Conservation (phyloP, 2,329 filamentous ascomycete genomes). For the Fusarium mangiferae region DNA sequence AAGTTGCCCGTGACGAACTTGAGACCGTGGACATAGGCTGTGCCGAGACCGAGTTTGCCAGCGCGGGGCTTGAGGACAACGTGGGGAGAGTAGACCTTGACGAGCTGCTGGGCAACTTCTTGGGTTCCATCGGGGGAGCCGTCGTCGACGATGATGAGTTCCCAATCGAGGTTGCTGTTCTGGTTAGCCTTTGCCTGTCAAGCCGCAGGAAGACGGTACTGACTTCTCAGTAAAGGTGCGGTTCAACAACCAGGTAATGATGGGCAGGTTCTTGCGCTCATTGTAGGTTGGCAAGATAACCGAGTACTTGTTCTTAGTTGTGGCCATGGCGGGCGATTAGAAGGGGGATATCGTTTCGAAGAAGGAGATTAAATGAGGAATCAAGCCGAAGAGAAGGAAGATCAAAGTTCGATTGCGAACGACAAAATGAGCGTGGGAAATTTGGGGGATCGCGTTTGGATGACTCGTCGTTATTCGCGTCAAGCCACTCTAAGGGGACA, state of each 20-base stretch:
- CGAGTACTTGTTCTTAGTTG: conserved; percentile 82
- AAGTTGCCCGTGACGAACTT: conserved; percentile 92
- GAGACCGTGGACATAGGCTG: conserved; percentile 94
- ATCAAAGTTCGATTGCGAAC: conserved; percentile 7
- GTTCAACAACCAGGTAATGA: conserved; percentile 94
- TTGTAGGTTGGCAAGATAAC: conserved; percentile 99
- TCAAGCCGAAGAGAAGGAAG: background rate
- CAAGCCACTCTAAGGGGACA: conserved; percentile 43
- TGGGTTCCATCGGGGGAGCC: conserved; percentile 96
- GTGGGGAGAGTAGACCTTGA: conserved; percentile 82
- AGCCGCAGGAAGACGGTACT: background rate
- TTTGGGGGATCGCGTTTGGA: conserved; percentile 39
- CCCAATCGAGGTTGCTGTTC: conserved; percentile 88
- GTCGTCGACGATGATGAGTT: conserved; percentile 98
- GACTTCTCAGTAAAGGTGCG: conserved; percentile 91
- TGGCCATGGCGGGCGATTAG: conserved; percentile 55
- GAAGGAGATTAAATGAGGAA: background rate
- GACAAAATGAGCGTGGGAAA: conserved; percentile 41
- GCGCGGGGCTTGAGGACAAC: conserved; percentile 87
- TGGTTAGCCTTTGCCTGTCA: background rate
- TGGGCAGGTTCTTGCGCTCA: conserved; percentile 95
- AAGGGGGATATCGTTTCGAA: conserved; percentile 12
- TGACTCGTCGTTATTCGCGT: conserved; percentile 36
- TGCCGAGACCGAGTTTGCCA: conserved; percentile 96
- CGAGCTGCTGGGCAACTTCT: conserved; percentile 88